phyloP scores from a whole-genome alignment of 106 monocot species.

The Dendrobium chrysotoxum region DNA sequence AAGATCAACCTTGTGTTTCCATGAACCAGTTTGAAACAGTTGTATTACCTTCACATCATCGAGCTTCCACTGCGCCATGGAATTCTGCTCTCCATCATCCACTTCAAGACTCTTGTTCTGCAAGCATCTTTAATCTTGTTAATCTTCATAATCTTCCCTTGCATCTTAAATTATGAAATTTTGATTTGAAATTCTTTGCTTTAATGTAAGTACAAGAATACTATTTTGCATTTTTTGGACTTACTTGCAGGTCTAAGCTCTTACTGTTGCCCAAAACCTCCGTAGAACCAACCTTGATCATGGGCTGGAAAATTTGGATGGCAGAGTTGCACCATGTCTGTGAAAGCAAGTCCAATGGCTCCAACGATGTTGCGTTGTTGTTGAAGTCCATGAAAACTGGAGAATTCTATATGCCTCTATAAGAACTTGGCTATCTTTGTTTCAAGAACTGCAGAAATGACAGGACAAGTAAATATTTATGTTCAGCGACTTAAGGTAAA shows the following conservation, averaged over 20 bases:
- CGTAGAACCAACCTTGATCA: not conserved
- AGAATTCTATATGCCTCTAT: constrained; percentile 1
- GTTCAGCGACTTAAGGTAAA: too few relatives aligned
- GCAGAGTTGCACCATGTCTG: constrained; percentile 49
- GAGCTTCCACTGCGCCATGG: constrained; percentile 33
- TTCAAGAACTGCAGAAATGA: not conserved
- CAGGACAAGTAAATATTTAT: not conserved
- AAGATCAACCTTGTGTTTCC: not conserved
- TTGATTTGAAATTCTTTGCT: not conserved
- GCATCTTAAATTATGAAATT: too few relatives aligned
- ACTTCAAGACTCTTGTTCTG: constrained; percentile 27
- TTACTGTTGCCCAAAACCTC: constrained; percentile 1
- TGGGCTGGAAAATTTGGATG: constrained; percentile 44
- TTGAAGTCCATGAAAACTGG: constrained; percentile 20
- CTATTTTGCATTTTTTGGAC: not conserved
- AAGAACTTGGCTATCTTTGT: not conserved
- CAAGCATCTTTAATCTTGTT: constrained; percentile 1
- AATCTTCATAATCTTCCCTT: not conserved
- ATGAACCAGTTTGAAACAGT: not conserved
- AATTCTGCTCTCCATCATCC: constrained; percentile 22
- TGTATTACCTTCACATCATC: constrained; percentile 68
- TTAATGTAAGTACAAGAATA: not conserved
- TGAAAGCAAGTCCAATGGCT: constrained; percentile 36
- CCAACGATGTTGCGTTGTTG: constrained; percentile 5
- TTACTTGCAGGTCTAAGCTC: constrained; percentile 12